Conservation (phyloP, 129 eudicot species). For the Kitagawia praeruptora region DNA sequence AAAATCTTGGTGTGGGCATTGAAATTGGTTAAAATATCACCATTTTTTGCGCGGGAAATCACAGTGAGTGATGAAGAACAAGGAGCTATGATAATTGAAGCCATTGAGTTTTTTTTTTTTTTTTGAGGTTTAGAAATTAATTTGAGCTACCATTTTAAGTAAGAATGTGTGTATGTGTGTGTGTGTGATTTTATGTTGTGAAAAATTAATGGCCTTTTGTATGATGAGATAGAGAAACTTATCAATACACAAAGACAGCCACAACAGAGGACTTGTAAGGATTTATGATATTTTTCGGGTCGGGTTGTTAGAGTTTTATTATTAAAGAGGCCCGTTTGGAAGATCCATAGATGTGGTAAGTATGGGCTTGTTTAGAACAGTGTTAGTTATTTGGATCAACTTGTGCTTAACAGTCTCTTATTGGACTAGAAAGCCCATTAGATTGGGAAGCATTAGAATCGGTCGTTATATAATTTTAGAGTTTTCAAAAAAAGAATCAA, state of each 20-base stretch:
- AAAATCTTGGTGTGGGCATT: not conserved
- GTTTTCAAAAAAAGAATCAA: too few species aligned
- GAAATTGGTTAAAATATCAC: not conserved
- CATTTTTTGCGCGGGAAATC: not conserved
- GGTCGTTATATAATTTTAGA: too few species aligned
- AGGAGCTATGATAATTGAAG: slow-evolving; percentile 4
- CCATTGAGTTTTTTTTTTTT: not conserved
- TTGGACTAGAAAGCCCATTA: not conserved
- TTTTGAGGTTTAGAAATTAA: not conserved
- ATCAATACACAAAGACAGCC: not conserved
- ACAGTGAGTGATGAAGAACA: not conserved
- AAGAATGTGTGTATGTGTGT: not conserved
- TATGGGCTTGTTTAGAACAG: not conserved
- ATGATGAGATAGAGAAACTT: not conserved
- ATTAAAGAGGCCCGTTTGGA: not conserved
- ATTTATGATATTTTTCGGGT: not conserved
- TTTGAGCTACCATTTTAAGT: not conserved
- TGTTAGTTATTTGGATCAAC: too few species aligned
- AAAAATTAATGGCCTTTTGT: not conserved
- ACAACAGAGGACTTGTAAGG: not conserved
- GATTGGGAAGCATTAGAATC: too few species aligned
- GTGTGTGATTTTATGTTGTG: not conserved
- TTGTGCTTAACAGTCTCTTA: too few species aligned
- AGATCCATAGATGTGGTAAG: too few species aligned
- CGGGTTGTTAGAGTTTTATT: not conserved